Percentiles rank a stretch among this genome's conserved stretches.
phyloP scores from a whole-genome alignment of 495 filamentous ascomycete genomes.

The Xylaria cubensis region DNA sequence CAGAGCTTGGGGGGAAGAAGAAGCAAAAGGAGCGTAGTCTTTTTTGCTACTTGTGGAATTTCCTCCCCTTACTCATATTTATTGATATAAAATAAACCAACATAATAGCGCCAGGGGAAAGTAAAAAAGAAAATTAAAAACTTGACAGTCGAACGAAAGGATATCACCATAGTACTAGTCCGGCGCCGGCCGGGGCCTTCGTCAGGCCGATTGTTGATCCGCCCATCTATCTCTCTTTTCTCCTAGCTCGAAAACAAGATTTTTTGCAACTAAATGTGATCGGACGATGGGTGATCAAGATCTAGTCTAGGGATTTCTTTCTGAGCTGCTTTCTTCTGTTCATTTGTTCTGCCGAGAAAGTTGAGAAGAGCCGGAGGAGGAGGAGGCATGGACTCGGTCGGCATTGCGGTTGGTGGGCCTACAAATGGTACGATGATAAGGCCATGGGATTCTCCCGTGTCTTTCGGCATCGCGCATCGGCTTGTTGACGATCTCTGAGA shows the following conservation, averaged over 20 bases:
- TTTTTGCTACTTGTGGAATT: background rate
- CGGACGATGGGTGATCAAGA: background rate
- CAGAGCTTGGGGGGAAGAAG: background rate
- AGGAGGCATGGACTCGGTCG: background rate
- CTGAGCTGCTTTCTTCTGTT: background rate
- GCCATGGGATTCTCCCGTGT: background rate
- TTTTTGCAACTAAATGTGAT: background rate
- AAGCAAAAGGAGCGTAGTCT: background rate
- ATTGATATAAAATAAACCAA: background rate
- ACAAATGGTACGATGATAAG: constrained; percentile 23
- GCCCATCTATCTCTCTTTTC: background rate
- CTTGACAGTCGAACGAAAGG: background rate
- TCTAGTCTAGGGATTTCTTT: background rate
- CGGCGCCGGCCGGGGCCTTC: constrained; percentile 3
- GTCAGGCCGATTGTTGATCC: constrained; percentile 16
- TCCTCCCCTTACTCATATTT: background rate
- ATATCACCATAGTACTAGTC: background rate
- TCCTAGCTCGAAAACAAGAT: background rate
- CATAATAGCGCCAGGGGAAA: constrained; percentile 3
- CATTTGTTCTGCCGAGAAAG: background rate
- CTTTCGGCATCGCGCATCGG: constrained; percentile 7
- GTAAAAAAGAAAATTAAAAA: background rate
- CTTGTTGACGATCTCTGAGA: background rate
- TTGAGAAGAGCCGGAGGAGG: background rate
- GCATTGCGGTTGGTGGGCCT: constrained; percentile 8